A percentile compares a stretch with the other conserved stretches of the same genome.
phyloP scores from a whole-genome alignment of 2,329 filamentous ascomycete species.

The Acephala macrosclerotiorum region DNA sequence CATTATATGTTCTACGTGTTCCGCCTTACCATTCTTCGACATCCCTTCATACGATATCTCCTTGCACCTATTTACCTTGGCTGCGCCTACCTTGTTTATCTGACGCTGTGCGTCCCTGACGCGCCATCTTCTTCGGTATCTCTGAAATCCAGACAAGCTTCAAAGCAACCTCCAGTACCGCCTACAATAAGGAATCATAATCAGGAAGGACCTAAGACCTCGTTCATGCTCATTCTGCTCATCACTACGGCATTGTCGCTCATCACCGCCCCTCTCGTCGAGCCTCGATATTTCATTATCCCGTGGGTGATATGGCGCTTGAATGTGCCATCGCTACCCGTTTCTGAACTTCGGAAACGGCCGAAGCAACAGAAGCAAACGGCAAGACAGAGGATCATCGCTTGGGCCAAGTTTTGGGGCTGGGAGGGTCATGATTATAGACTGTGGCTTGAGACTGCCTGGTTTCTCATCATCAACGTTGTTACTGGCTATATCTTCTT shows the following conservation, averaged over 20 bases:
- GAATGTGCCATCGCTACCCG: slow-evolving; percentile 74
- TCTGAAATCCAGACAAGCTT: slow-evolving; percentile 26
- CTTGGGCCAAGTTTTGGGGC: slow-evolving; percentile 18
- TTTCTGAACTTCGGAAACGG: slow-evolving; percentile 43
- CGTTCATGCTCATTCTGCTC: slow-evolving; percentile 65
- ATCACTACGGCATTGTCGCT: slow-evolving; percentile 79
- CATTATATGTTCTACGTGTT: slow-evolving; percentile 99
- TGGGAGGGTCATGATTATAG: slow-evolving; percentile 28
- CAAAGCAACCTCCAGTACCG: background rate
- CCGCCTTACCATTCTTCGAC: slow-evolving; percentile 76
- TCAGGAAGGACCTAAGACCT: slow-evolving; percentile 49
- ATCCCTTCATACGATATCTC: slow-evolving; percentile 68
- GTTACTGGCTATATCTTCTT: slow-evolving; percentile 77
- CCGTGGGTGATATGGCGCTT: slow-evolving; percentile 95
- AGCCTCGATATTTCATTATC: slow-evolving; percentile 94
- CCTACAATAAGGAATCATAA: slow-evolving; percentile 16
- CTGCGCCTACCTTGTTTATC: slow-evolving; percentile 73
- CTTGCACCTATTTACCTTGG: slow-evolving; percentile 75
- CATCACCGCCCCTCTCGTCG: slow-evolving; percentile 88
- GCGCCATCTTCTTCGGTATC: slow-evolving; percentile 31
- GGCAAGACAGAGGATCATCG: background rate
- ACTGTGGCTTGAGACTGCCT: slow-evolving; percentile 69
- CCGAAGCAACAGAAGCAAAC: background rate
- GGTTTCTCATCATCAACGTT: slow-evolving; percentile 71
- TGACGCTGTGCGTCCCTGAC: slow-evolving; percentile 59